phyloP scores from a whole-genome alignment of 495 filamentous ascomycete genomes.

The Penicillium flavigenum region DNA sequence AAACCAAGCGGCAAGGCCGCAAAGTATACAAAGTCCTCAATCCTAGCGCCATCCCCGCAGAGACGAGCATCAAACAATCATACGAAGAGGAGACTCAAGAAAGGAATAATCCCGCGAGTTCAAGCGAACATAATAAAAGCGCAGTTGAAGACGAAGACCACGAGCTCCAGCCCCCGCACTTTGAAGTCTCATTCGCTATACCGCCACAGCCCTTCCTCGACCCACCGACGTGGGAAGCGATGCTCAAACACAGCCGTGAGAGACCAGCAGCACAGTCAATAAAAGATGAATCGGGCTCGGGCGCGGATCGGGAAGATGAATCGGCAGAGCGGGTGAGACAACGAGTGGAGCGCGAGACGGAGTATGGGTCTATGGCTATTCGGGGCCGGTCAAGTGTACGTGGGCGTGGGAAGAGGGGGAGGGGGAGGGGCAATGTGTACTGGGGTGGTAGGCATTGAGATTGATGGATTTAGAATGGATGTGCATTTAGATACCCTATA shows the following conservation, averaged over 20 bases:
- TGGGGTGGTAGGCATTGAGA: conserved; percentile 16
- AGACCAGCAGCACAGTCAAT: conserved; percentile 7
- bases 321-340: conserved; percentile 20
- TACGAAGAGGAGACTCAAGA: not conserved
- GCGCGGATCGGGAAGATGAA: conserved; percentile 8
- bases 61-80: conserved; percentile 21
- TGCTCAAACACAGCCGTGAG: conserved; percentile 18
- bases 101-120: not conserved
- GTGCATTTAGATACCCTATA: conserved; percentile 7
- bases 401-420: conserved; percentile 21
- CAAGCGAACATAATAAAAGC: not conserved
- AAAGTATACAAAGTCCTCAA: conserved; percentile 21
- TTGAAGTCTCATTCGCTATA: conserved; percentile 20
- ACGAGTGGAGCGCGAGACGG: conserved; percentile 26
- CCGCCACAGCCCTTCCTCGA: conserved; percentile 30
- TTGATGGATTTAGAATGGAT: not conserved
- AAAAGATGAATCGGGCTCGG: not conserved
- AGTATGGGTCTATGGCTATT: conserved; percentile 39
- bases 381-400: conserved; percentile 27
- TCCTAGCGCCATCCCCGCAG: conserved; percentile 25
- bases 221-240: conserved; percentile 25
- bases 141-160: not conserved
- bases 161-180: not conserved
- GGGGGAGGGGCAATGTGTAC: conserved; percentile 18
- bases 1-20: not conserved